These are phyloP conservation scores for Penicillium hesseltinei DNA, from an alignment of 2,329 filamentous ascomycete species.

Conservation along the genomic window DNA sequence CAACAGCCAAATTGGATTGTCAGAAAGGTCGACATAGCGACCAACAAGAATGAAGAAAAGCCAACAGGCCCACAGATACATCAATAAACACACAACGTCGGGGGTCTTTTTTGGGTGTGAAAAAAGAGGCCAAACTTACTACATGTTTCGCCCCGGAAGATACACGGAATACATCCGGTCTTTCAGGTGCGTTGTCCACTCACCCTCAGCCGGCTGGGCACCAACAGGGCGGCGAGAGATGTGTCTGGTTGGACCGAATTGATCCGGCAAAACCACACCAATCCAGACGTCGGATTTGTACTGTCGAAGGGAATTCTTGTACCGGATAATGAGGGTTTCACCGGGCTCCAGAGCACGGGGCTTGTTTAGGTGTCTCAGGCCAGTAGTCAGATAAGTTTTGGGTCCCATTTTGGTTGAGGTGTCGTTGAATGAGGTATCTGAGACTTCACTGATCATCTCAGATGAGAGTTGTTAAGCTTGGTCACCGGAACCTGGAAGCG, in stretches of 20 bases:
- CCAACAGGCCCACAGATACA: not conserved
- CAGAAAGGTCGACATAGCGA: not conserved
- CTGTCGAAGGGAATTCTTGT: constrained; percentile 8
- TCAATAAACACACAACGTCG: not conserved
- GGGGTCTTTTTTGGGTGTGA: not conserved
- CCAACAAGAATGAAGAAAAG: not conserved
- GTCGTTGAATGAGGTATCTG: not conserved
- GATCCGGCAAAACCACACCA: constrained; percentile 4
- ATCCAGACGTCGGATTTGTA: constrained; percentile 17
- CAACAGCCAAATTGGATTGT: not conserved
- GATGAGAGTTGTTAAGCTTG: not conserved
- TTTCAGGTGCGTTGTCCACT: constrained; percentile 2
- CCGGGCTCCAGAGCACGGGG: constrained; percentile 1
- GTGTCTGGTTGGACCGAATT: constrained; percentile 2
- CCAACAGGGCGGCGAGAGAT: constrained; percentile 6
- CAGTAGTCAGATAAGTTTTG: not conserved
- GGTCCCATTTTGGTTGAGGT: not conserved
- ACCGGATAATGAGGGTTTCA: constrained; percentile 8
- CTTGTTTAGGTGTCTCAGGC: not conserved
- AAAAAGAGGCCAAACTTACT: constrained; percentile 12
- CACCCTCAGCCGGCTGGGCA: not conserved
- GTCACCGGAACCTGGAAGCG: not conserved
- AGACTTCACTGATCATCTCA: too few species aligned
- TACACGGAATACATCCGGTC: constrained; percentile 15
- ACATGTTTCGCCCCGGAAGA: constrained; percentile 15